These are phyloP conservation scores for Ophiostoma ips DNA, from an alignment of 2,329 filamentous ascomycete species.

Conservation along the genomic window DNA sequence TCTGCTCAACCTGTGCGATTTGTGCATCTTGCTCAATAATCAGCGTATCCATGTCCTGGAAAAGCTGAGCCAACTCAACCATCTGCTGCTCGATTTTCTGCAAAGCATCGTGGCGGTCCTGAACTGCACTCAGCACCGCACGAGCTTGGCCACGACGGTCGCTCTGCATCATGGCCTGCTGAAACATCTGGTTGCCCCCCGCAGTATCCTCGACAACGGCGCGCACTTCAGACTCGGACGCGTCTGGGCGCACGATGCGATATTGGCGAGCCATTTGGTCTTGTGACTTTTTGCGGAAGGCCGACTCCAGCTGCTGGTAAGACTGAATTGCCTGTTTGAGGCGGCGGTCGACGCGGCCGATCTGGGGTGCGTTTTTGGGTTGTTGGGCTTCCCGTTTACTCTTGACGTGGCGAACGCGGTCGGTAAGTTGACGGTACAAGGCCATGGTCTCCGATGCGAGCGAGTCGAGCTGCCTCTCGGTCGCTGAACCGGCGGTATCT, in stretches of 20 bases:
- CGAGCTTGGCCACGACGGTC: slow-evolving; percentile 71
- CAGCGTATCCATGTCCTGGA: slow-evolving; percentile 77
- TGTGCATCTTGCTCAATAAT: slow-evolving; percentile 76
- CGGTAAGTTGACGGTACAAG: slow-evolving; percentile 64
- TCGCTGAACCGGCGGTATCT: slow-evolving; percentile 52
- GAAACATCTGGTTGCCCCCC: slow-evolving; percentile 68
- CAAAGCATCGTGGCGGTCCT: slow-evolving; percentile 72
- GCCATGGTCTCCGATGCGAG: slow-evolving; percentile 70
- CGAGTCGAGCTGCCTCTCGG: slow-evolving; percentile 55
- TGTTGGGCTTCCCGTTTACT: slow-evolving; percentile 55
- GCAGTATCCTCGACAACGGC: slow-evolving; percentile 60
- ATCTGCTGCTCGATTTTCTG: slow-evolving; percentile 87
- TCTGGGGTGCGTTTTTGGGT: slow-evolving; percentile 62
- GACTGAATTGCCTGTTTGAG: slow-evolving; percentile 68
- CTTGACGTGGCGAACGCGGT: slow-evolving; percentile 72
- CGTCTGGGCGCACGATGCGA: slow-evolving; percentile 74
- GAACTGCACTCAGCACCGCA: slow-evolving; percentile 63
- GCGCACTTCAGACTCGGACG: slow-evolving; percentile 62
- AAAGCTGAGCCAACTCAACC: slow-evolving; percentile 73
- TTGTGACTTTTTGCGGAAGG: slow-evolving; percentile 66
- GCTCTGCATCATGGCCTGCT: slow-evolving; percentile 70
- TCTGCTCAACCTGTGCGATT: slow-evolving; percentile 69
- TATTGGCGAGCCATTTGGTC: slow-evolving; percentile 83
- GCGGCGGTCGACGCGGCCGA: slow-evolving; percentile 65
- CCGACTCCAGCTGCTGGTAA: slow-evolving; percentile 68